These are phyloP conservation scores for Fragaria ananassa DNA, from an alignment of 306 rosid genomes.

Conservation along the genomic window DNA sequence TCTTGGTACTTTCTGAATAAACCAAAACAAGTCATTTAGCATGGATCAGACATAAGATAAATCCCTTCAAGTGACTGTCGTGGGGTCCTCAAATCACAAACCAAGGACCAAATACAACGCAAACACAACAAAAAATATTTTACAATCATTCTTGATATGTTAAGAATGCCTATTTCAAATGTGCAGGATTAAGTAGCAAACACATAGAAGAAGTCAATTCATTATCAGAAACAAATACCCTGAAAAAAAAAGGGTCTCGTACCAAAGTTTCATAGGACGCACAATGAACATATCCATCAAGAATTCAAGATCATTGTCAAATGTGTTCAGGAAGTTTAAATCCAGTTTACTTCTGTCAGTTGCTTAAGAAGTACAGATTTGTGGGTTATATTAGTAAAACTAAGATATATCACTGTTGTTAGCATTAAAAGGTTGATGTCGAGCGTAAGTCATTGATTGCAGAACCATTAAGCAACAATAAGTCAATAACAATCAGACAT, in stretches of 20 bases:
- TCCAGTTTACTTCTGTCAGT: not conserved
- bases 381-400: not conserved
- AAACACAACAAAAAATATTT: not conserved
- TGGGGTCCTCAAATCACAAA: not conserved
- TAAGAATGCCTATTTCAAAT: not conserved
- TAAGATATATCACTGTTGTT: not conserved
- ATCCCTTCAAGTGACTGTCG: not conserved
- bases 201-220: not conserved
- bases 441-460: not conserved
- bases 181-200: too few species aligned
- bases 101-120: not conserved
- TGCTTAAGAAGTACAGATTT: not conserved
- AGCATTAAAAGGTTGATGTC: not conserved
- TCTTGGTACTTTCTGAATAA: slow-evolving; percentile 58
- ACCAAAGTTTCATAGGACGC: not conserved
- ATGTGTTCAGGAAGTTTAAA: not conserved
- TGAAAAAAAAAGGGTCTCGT: not conserved
- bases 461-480: not conserved
- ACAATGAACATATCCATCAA: not conserved
- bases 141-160: not conserved
- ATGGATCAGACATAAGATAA: not conserved
- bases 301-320: not conserved
- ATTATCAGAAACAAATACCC: not conserved
- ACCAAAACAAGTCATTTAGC: slow-evolving; percentile 6
- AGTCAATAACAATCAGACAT: too few species aligned